These are phyloP conservation scores for Phytophthora pistaciae DNA, from an alignment of 352 stramenopile genomes.

Conservation along the genomic window DNA sequence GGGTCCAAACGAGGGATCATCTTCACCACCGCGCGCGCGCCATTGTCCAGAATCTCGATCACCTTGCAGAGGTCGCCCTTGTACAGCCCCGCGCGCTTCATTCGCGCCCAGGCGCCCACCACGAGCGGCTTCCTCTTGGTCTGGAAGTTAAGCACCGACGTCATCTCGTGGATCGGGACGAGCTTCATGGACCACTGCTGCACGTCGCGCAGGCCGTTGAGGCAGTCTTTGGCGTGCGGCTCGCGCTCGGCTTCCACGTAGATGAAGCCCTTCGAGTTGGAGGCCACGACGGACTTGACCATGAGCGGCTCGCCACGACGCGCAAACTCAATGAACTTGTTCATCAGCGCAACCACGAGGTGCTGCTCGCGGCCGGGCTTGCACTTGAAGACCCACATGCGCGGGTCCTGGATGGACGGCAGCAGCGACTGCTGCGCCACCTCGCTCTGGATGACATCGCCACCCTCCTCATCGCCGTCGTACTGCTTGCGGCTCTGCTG, in stretches of 20 bases:
- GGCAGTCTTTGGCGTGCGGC: conserved; percentile 84
- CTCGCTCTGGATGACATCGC: conserved; percentile 85
- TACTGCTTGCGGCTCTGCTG: conserved; percentile 88
- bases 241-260: conserved; percentile 91
- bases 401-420: conserved; percentile 89
- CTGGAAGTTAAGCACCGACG: conserved; percentile 88
- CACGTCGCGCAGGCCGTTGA: conserved; percentile 87
- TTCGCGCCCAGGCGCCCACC: conserved; percentile 81
- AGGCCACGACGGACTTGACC: conserved; percentile 89
- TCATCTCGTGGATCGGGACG: conserved; percentile 92
- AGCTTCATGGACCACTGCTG: conserved; percentile 92
- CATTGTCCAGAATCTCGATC: conserved; percentile 88
- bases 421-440: conserved; percentile 90
- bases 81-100: conserved; percentile 89
- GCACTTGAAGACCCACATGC: conserved; percentile 93
- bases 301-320: conserved; percentile 84
- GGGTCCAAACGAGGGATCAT: conserved; percentile 87
- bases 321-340: conserved; percentile 90
- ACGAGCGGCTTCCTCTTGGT: conserved; percentile 86
- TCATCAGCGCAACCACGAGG: conserved; percentile 89
- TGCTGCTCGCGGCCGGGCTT: conserved; percentile 90
- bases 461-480: conserved; percentile 86
- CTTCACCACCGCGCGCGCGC: conserved; percentile 84
- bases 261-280: conserved; percentile 91
- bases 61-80: conserved; percentile 92